A percentile compares a stretch with the other conserved stretches of the same genome.
Evolutionary conservation across 2,329 filamentous ascomycete genomes (phyloP).

Genomic region (Epichloe sp.): DNA sequence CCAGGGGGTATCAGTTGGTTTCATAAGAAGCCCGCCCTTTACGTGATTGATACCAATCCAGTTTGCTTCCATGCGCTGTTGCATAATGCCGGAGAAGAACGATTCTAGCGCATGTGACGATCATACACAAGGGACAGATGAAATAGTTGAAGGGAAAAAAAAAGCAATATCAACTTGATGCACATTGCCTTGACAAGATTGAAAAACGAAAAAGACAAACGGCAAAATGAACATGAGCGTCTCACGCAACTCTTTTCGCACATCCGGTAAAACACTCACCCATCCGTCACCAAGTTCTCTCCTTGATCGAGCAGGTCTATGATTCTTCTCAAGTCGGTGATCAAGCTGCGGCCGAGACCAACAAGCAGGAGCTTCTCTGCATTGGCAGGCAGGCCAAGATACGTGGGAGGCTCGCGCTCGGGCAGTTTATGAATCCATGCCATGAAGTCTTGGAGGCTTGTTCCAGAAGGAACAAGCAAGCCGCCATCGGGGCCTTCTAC

Average conservation of each 20-base stretch:
- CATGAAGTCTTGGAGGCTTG: slow-evolving; percentile 73
- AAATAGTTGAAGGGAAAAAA: too few relatives aligned
- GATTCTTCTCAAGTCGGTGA: slow-evolving; percentile 72
- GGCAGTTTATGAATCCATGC: slow-evolving; percentile 84
- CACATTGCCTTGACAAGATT: too few relatives aligned
- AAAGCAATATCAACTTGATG: too few relatives aligned
- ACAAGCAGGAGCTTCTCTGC: slow-evolving; percentile 91
- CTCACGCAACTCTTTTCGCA: slow-evolving; percentile 1
- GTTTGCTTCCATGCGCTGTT: background rate
- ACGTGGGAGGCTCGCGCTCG: slow-evolving; percentile 91
- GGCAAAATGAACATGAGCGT: too few relatives aligned
- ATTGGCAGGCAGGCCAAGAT: slow-evolving; percentile 84
- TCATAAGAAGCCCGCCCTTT: background rate
- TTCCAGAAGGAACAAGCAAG: slow-evolving; percentile 66
- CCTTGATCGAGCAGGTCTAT: slow-evolving; percentile 85
- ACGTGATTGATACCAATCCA: background rate
- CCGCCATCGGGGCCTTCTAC: slow-evolving; percentile 54
- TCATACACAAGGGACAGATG: too few relatives aligned
- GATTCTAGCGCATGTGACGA: too few relatives aligned
- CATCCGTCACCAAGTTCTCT: slow-evolving; percentile 72
- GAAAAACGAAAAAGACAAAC: too few relatives aligned
- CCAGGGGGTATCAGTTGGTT: background rate
- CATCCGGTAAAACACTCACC: slow-evolving; percentile 3
- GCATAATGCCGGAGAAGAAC: background rate
- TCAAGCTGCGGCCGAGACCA: slow-evolving; percentile 72